These are phyloP conservation scores for Lagenidium giganteum DNA, from an alignment of 352 stramenopile species.

Conservation along the genomic window DNA sequence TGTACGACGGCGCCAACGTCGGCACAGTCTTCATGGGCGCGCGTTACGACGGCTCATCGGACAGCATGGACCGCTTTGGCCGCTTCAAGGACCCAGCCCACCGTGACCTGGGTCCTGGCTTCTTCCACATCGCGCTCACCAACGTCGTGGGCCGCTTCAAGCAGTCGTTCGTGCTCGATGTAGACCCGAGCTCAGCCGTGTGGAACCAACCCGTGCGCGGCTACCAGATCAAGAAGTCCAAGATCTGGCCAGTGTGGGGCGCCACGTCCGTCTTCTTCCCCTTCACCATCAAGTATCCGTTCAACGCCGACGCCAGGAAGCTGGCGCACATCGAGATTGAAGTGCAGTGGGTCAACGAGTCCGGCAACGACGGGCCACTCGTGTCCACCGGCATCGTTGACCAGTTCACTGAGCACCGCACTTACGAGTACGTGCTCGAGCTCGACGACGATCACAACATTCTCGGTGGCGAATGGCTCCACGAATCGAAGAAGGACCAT, in stretches of 20 bases:
- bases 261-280: constrained; percentile 15
- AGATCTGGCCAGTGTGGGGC: constrained; percentile 9
- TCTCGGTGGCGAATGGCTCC: constrained; percentile 67
- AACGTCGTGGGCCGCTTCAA: constrained; percentile 7
- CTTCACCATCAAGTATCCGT: constrained; percentile 21
- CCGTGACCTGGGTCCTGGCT: constrained; percentile 6
- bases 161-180: not conserved
- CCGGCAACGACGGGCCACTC: not conserved
- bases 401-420: not conserved
- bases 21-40: constrained; percentile 22
- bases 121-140: constrained; percentile 6
- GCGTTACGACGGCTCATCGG: constrained; percentile 17
- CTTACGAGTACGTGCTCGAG: constrained; percentile 10
- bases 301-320: constrained; percentile 20
- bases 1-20: constrained; percentile 19
- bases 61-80: constrained; percentile 19
- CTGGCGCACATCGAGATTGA: constrained; percentile 29
- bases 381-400: constrained; percentile 14
- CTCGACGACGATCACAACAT: constrained; percentile 46
- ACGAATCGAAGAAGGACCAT: constrained; percentile 43
- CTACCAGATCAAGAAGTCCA: constrained; percentile 10
- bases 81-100: not conserved
- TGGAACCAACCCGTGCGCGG: constrained; percentile 27
- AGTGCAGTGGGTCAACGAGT: not conserved
- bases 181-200: constrained; percentile 12